phyloP scores from a whole-genome alignment of 2,329 filamentous ascomycete genomes.

The Alternaria solani region DNA sequence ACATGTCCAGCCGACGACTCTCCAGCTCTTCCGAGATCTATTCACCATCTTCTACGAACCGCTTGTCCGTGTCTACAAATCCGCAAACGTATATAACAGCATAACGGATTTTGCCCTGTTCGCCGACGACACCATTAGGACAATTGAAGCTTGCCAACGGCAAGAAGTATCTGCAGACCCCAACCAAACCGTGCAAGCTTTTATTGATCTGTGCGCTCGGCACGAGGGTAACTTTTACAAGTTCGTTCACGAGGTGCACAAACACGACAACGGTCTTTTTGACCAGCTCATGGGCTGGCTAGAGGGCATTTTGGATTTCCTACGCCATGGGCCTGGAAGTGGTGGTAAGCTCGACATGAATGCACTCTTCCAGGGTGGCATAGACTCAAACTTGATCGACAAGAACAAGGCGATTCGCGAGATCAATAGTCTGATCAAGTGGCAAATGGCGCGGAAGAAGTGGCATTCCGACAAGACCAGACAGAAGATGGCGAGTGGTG shows the following conservation, averaged over 20 bases:
- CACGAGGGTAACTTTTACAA: slow-evolving; percentile 99
- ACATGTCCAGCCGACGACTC: slow-evolving; percentile 73
- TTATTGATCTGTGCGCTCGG: slow-evolving; percentile 93
- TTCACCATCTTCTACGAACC: slow-evolving; percentile 99
- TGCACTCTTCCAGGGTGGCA: slow-evolving; percentile 83
- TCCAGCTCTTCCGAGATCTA: slow-evolving; percentile 93
- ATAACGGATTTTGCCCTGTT: slow-evolving; percentile 96
- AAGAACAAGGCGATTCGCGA: slow-evolving; percentile 76
- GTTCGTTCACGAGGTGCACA: slow-evolving; percentile 97
- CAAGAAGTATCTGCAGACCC: slow-evolving; percentile 92
- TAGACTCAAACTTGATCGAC: slow-evolving; percentile 72
- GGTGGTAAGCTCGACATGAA: slow-evolving; percentile 94
- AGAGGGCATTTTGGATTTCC: slow-evolving; percentile 91
- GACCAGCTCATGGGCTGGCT: slow-evolving; percentile 97
- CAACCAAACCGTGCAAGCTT: slow-evolving; percentile 97
- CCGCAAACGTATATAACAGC: slow-evolving; percentile 95
- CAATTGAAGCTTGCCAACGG: slow-evolving; percentile 71
- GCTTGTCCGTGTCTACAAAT: slow-evolving; percentile 96
- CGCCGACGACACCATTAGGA: slow-evolving; percentile 88
- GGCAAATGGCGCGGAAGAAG: slow-evolving; percentile 95
- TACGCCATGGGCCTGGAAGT: slow-evolving; percentile 78
- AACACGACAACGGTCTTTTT: slow-evolving; percentile 95
- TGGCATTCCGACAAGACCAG: slow-evolving; percentile 98
- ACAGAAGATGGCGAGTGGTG: slow-evolving; percentile 95
- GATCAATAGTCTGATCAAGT: slow-evolving; percentile 85